A percentile compares a stretch with the other conserved stretches of the same genome.
Evolutionary conservation across 768 basidiomycete genomes (phyloP).

Genomic region (Tremella yokohamensis): DNA sequence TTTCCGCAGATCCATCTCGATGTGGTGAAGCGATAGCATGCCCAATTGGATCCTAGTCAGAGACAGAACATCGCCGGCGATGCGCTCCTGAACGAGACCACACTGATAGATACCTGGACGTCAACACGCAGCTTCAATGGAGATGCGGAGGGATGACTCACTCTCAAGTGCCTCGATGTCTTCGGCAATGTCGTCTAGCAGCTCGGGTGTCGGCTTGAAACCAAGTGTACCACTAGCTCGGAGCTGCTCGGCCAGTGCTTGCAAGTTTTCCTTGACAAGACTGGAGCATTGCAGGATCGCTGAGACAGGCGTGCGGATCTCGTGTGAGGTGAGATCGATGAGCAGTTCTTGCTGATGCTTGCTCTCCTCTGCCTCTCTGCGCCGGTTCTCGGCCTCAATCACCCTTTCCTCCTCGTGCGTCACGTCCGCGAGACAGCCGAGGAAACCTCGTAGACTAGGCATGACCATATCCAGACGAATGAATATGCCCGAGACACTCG

Average conservation of each 20-base stretch:
- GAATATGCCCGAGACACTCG: conserved; percentile 31
- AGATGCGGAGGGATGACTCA: conserved; percentile 30
- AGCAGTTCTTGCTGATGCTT: conserved; percentile 50
- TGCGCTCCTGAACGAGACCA: conserved; percentile 51
- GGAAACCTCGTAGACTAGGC: conserved; percentile 29
- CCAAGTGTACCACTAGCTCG: conserved; percentile 16
- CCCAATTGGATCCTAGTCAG: conserved; percentile 53
- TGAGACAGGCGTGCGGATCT: conserved; percentile 49
- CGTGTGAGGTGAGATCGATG: conserved; percentile 51
- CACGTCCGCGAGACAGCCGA: conserved; percentile 44
- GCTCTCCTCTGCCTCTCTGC: conserved; percentile 44
- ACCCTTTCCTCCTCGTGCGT: conserved; percentile 41
- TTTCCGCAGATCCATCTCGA: conserved; percentile 45
- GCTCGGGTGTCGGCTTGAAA: conserved; percentile 31
- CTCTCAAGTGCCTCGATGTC: conserved; percentile 50
- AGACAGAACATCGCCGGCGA: conserved; percentile 53
- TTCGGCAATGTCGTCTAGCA: conserved; percentile 44
- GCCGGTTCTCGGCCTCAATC: conserved; percentile 35
- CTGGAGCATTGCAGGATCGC: conserved; percentile 50
- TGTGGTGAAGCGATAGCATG: conserved; percentile 44
- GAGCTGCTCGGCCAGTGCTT: conserved; percentile 33
- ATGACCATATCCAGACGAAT: conserved; percentile 33
- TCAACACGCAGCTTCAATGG: conserved; percentile 15
- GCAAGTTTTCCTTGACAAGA: conserved; percentile 43
- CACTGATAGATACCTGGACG: conserved; percentile 51